Conservation (phyloP, 2,329 filamentous ascomycete species). For the Tolypocladium nubicola region DNA sequence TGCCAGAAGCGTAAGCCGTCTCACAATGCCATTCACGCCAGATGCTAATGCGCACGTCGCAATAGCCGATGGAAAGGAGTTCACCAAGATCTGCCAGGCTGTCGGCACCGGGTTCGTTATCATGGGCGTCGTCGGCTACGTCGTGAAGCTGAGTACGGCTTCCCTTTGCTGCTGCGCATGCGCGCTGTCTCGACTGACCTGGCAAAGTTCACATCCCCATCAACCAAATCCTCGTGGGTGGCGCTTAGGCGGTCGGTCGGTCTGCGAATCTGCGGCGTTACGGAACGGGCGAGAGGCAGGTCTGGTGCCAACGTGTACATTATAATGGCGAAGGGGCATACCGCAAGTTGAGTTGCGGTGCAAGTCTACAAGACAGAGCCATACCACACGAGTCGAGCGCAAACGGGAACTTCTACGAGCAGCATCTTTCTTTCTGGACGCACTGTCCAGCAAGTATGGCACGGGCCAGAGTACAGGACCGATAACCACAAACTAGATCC, state of each 20-base stretch:
- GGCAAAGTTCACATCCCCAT: conserved; percentile 54
- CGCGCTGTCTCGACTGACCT: conserved; percentile 1
- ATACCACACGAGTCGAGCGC: not conserved
- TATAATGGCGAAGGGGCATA: not conserved
- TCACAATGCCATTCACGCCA: conserved; percentile 1
- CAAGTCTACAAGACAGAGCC: not conserved
- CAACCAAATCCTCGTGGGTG: conserved; percentile 60
- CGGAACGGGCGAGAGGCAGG: not conserved
- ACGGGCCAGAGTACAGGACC: not conserved
- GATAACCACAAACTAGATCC: not conserved
- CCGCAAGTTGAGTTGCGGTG: not conserved
- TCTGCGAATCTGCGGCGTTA: not conserved
- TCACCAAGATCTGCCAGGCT: conserved; percentile 39
- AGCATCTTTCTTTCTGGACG: not conserved
- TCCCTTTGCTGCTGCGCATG: not conserved
- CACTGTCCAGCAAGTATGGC: not conserved
- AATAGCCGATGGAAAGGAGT: conserved; percentile 31
- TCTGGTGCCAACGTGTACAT: not conserved
- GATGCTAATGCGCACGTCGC: not conserved
- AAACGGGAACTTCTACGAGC: not conserved
- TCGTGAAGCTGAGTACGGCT: conserved; percentile 56
- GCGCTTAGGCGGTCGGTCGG: conserved; percentile 35
- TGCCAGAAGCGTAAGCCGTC: conserved; percentile 48
- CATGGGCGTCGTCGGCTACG: conserved; percentile 60
- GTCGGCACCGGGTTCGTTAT: conserved; percentile 60